Conservation (phyloP, 177 flowering plant species). For the Vitis hybrid region DNA sequence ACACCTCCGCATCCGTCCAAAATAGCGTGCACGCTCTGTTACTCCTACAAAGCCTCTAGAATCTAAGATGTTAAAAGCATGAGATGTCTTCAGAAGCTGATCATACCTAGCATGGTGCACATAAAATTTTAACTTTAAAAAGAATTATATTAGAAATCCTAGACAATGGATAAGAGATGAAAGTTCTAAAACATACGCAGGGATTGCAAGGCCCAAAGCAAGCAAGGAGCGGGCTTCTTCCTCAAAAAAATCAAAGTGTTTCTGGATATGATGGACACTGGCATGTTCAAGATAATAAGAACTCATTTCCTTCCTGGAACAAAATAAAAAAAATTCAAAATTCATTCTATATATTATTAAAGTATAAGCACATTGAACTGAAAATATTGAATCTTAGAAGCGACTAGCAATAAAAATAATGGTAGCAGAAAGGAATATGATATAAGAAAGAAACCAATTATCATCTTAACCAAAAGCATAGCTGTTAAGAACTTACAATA, state of each 20-base stretch:
- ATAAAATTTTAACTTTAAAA: slow-evolving; percentile 22
- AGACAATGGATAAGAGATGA: neutral
- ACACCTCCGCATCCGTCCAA: slow-evolving; percentile 96
- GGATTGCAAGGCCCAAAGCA: slow-evolving; percentile 76
- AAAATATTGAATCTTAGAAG: neutral
- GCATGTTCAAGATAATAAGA: slow-evolving; percentile 91
- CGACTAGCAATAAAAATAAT: neutral
- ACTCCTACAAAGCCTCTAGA: slow-evolving; percentile 96
- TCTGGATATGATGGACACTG: slow-evolving; percentile 70
- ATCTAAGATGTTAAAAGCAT: slow-evolving; percentile 90
- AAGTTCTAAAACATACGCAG: slow-evolving; percentile 65
- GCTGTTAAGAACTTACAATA: too few species aligned
- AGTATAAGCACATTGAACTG: neutral
- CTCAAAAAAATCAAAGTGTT: slow-evolving; percentile 84
- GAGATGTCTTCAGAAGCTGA: slow-evolving; percentile 98
- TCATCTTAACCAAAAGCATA: too few species aligned
- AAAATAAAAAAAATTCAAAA: neutral
- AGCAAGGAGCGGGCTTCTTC: slow-evolving; percentile 84
- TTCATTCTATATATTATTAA: neutral
- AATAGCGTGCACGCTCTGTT: slow-evolving; percentile 95
- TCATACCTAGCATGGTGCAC: slow-evolving; percentile 85
- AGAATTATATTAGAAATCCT: neutral
- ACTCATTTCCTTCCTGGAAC: slow-evolving; percentile 96
- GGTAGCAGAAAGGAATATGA: too few species aligned
- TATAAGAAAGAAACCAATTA: too few species aligned